Percentiles rank a stretch among this genome's conserved stretches.
phyloP scores from a whole-genome alignment of 2,329 filamentous ascomycete species.

The Lecanicillium sp. region DNA sequence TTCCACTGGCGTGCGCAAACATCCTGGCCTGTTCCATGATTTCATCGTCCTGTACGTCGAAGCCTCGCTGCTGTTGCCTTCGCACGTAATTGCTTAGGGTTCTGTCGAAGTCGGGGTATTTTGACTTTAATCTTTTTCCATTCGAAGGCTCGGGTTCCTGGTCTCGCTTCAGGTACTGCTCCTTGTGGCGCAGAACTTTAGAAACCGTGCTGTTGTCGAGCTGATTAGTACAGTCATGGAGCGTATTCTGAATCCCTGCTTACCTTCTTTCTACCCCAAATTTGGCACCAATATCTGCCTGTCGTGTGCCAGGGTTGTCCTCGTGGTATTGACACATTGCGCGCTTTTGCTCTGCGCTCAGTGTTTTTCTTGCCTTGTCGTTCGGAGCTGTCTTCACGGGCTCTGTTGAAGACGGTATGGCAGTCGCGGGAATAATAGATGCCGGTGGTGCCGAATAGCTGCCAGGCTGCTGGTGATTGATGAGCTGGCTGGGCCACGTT shows the following conservation, averaged over 20 bases:
- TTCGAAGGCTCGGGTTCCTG: slow-evolving; percentile 57
- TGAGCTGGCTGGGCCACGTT: slow-evolving; percentile 76
- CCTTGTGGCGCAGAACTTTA: slow-evolving; percentile 89
- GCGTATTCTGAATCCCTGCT: slow-evolving; percentile 12
- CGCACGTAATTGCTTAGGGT: slow-evolving; percentile 81
- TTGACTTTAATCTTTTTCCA: slow-evolving; percentile 75
- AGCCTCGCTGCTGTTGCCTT: slow-evolving; percentile 71
- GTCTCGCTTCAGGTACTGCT: slow-evolving; percentile 87
- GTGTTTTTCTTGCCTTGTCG: slow-evolving; percentile 69
- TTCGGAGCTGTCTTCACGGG: slow-evolving; percentile 27
- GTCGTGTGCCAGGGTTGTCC: slow-evolving; percentile 82
- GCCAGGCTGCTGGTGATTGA: slow-evolving; percentile 47
- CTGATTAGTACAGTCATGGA: slow-evolving; percentile 13
- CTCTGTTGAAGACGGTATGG: slow-evolving; percentile 38
- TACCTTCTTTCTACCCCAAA: slow-evolving; percentile 99
- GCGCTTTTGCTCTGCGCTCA: slow-evolving; percentile 84
- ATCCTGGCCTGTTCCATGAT: slow-evolving; percentile 78
- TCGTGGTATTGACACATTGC: slow-evolving; percentile 92
- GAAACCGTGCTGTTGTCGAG: slow-evolving; percentile 74
- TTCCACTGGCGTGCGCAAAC: slow-evolving; percentile 64
- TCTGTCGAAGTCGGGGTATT: slow-evolving; percentile 84
- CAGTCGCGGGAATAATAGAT: slow-evolving; percentile 46
- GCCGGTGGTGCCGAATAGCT: slow-evolving; percentile 53
- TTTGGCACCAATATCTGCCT: slow-evolving; percentile 90
- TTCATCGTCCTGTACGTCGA: slow-evolving; percentile 67